Evolutionary conservation across 1,284 basidiomycete genomes (phyloP).

Genomic region (Ganoderma lingzhi): DNA sequence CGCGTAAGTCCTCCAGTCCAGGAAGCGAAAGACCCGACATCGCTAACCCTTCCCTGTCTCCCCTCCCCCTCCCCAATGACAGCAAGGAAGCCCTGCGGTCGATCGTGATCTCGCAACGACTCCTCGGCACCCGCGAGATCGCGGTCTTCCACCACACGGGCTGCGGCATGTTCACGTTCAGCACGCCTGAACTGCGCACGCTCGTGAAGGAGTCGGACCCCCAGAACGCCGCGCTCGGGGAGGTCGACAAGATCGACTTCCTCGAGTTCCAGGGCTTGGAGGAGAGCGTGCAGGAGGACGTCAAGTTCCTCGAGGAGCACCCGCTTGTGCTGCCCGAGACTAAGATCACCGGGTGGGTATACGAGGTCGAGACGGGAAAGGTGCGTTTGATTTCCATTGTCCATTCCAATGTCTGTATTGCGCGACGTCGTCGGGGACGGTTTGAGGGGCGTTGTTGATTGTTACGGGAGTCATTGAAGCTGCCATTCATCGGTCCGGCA

Average conservation of each 20-base stretch:
- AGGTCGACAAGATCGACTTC: constrained; percentile 64
- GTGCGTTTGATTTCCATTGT: constrained; percentile 40
- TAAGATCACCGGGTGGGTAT: constrained; percentile 70
- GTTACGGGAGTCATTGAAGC: neutral
- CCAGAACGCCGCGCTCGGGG: constrained; percentile 44
- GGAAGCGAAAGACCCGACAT: neutral
- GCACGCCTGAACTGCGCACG: constrained; percentile 55
- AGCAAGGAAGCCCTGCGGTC: constrained; percentile 71
- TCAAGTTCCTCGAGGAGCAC: constrained; percentile 60
- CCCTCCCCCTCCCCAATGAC: neutral
- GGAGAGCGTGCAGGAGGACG: constrained; percentile 62
- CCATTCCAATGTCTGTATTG: neutral
- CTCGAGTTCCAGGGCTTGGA: constrained; percentile 63
- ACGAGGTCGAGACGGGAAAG: constrained; percentile 68
- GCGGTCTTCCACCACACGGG: constrained; percentile 73
- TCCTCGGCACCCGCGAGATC: constrained; percentile 72
- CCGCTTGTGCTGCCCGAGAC: constrained; percentile 64
- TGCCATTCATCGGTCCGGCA: neutral
- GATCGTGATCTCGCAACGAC: constrained; percentile 72
- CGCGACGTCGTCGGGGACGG: neutral
- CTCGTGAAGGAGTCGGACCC: constrained; percentile 59
- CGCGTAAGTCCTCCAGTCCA: constrained; percentile 52
- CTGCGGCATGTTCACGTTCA: constrained; percentile 74
- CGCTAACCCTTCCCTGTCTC: neutral
- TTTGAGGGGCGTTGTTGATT: neutral